Base-by-base conservation (phyloP, 139 green algal species). In the Closterium sp. region DNA sequence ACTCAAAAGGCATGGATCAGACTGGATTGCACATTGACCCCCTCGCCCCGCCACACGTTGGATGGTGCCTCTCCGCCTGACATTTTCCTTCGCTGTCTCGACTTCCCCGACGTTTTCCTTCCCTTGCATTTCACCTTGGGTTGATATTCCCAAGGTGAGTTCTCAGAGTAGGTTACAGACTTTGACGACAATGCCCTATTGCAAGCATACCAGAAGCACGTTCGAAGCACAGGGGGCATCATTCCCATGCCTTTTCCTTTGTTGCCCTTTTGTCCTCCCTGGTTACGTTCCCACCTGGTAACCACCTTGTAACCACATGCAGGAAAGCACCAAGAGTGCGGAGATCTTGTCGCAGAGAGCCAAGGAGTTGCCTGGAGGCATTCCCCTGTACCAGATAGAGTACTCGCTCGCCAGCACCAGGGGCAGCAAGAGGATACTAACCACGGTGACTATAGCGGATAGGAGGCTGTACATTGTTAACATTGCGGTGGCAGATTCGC, bases 381-480 rank as follows among this genome's bases (percentile, higher is more conserved):
- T 93, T 1, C 91, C 91, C 5, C 81, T 94, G 33, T 94, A 94
- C 87, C 85, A 33, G 33, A 83, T 94, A 32, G 91, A 94, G 84
- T 94, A 94, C 35, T 43, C 43, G 23, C 91, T 94, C 28, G 89
- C 93, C 43, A 94, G 91, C 35, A 90, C 91, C 35, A 81, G 91
- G 10, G 91, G 91, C 25, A 31, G 23, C 76, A 94, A 94, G 36
- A 69, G 91, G 16, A 89, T 81, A 7, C 81, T 94, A 31, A 92
- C 91, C 4, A 38, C 91, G 30, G 91, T 94, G 25, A 93, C 89
- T 30, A 93, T 94, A 19, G 91, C 88, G 3, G 33, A 33, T 30
- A 90, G 36, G 25, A 93, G 85, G 28, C 55, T 94, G 25, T 93
- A 90, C 87, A 94, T 94, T 87, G 36, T 94, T 1, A 94, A 94